Percentiles rank a stretch among this genome's conserved stretches.
phyloP scores from a whole-genome alignment of 495 filamentous ascomycete species.

The Lophium mytilinum region DNA sequence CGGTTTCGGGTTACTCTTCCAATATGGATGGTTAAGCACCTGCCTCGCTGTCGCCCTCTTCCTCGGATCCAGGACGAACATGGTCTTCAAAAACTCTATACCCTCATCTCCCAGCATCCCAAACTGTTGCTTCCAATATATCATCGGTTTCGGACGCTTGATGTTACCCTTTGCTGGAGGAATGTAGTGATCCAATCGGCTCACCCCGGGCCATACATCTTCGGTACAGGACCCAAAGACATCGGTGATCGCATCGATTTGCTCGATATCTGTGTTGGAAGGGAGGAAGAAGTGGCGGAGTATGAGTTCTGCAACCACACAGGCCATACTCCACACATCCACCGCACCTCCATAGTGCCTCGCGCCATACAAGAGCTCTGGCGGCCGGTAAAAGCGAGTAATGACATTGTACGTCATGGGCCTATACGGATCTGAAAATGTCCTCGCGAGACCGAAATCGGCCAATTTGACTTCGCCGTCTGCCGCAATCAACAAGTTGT shows the following conservation, averaged over 20 bases:
- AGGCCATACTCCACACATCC: slow-evolving; percentile 91
- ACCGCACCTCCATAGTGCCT: slow-evolving; percentile 83
- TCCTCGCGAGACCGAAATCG: slow-evolving; percentile 91
- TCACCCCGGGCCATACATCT: slow-evolving; percentile 91
- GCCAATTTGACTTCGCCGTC: slow-evolving; percentile 92
- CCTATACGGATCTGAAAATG: slow-evolving; percentile 78
- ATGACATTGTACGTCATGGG: slow-evolving; percentile 92
- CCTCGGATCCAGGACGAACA: slow-evolving; percentile 76
- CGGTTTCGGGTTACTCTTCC: slow-evolving; percentile 72
- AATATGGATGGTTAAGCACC: slow-evolving; percentile 79
- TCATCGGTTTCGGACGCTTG: slow-evolving; percentile 49
- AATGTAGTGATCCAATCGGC: slow-evolving; percentile 66
- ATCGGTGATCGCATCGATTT: slow-evolving; percentile 71
- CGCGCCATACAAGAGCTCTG: slow-evolving; percentile 85
- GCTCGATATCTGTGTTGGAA: slow-evolving; percentile 71
- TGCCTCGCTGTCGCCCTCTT: slow-evolving; percentile 68
- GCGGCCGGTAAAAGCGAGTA: slow-evolving; percentile 81
- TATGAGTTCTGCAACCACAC: slow-evolving; percentile 87
- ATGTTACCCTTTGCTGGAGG: slow-evolving; percentile 41
- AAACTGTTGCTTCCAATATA: slow-evolving; percentile 54
- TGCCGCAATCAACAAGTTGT: slow-evolving; percentile 90
- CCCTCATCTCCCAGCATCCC: slow-evolving; percentile 70
- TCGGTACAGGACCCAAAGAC: slow-evolving; percentile 87
- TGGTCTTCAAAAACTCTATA: slow-evolving; percentile 78
- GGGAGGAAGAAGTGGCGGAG: slow-evolving; percentile 72